A percentile compares a stretch with the other conserved stretches of the same genome.
These are phyloP conservation scores for Arachnomyces sp. DNA, from an alignment of 2,329 filamentous ascomycete species.

Conservation along the genomic window DNA sequence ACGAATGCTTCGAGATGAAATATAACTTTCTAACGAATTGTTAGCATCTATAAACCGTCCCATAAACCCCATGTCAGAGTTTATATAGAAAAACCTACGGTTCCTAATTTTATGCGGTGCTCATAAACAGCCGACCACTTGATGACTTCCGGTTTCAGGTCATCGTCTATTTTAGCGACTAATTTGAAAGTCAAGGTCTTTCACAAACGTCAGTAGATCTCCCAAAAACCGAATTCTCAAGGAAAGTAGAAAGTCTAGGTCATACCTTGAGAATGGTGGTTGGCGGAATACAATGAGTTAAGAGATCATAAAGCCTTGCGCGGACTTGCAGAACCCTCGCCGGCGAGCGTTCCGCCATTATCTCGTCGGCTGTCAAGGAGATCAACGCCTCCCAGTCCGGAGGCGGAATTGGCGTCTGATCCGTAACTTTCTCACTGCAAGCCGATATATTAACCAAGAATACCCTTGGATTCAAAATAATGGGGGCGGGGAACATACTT, in stretches of 20 bases:
- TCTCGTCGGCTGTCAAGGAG: constrained; percentile 80
- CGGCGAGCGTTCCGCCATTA: constrained; percentile 88
- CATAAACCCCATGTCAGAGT: neutral
- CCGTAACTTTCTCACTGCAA: constrained; percentile 75
- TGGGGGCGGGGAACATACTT: constrained; percentile 72
- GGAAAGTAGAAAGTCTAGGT: neutral
- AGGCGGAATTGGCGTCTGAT: constrained; percentile 81
- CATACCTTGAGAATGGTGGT: constrained; percentile 78
- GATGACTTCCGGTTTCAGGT: constrained; percentile 82
- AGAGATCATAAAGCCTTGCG: constrained; percentile 89
- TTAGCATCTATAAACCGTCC: neutral
- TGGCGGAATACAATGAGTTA: constrained; percentile 94
- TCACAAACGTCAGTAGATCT: no score
- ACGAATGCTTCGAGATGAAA: constrained; percentile 98
- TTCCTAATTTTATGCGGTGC: constrained; percentile 83
- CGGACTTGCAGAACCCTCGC: constrained; percentile 79
- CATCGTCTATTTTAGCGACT: constrained; percentile 78
- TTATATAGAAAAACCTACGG: constrained; percentile 31
- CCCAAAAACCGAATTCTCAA: neutral
- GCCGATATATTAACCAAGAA: no score
- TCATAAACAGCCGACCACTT: constrained; percentile 97
- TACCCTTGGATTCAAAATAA: no score
- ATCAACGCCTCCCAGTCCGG: constrained; percentile 97
- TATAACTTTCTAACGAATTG: constrained; percentile 64
- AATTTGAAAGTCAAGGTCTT: constrained; percentile 86